A percentile compares a stretch with the other conserved stretches of the same genome.
Conservation (phyloP, 148 eudicot genomes). For the Cornus florida region DNA sequence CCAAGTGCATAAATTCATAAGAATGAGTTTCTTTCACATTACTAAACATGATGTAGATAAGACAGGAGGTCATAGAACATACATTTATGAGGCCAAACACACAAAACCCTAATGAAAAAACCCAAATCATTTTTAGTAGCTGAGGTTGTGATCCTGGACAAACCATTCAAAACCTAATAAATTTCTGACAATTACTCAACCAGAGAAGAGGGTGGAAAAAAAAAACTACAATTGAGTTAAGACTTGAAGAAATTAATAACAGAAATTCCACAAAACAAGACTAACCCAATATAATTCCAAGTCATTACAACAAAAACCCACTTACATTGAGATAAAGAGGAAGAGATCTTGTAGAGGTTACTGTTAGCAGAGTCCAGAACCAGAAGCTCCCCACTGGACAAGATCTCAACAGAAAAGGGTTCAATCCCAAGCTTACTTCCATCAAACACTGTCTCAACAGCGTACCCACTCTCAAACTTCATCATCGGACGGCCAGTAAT, state of each 20-base stretch:
- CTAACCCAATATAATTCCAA: not conserved
- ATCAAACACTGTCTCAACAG: conserved; percentile 96
- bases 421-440: conserved; percentile 98
- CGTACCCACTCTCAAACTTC: conserved; percentile 94
- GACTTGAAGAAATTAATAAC: not conserved
- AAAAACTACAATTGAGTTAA: conserved; percentile 7
- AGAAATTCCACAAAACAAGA: not conserved
- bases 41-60: not conserved
- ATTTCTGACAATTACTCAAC: conserved; percentile 7
- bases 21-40: not conserved
- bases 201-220: not conserved
- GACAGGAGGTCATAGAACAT: not conserved
- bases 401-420: conserved; percentile 74
- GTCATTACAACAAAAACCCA: conserved; percentile 3
- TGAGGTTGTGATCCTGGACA: conserved; percentile 13
- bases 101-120: conserved; percentile 3
- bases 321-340: conserved; percentile 90
- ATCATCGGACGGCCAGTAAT: conserved; percentile 78
- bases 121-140: conserved; percentile 2
- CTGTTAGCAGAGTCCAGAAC: conserved; percentile 91
- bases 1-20: not conserved
- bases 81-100: not conserved
- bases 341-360: conserved; percentile 87
- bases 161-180: conserved; percentile 17
- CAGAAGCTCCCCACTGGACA: conserved; percentile 88